Evolutionary conservation across 805 yeast genomes (phyloP).

Genomic region (Wilhelminamyces savonicus): DNA sequence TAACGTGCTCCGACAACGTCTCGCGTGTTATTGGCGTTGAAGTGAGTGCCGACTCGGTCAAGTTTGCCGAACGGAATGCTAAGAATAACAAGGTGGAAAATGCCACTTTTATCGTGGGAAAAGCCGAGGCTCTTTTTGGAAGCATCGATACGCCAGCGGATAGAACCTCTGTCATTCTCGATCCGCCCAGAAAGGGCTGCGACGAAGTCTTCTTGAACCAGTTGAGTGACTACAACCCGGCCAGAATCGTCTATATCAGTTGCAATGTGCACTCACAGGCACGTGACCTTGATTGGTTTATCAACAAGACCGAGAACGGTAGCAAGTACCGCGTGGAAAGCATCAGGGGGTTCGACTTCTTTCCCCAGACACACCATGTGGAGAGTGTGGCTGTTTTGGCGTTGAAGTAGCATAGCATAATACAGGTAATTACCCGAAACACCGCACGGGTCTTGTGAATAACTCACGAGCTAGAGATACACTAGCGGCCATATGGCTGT

Average conservation of each 20-base stretch:
- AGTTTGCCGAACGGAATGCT: slow-evolving; percentile 82
- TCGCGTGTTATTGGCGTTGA: slow-evolving; percentile 89
- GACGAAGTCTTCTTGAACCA: slow-evolving; percentile 84
- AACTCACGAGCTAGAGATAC: no score
- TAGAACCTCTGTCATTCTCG: slow-evolving; percentile 83
- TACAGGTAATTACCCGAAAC: slow-evolving; percentile 2
- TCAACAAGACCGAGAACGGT: slow-evolving; percentile 61
- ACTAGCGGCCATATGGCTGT: neutral
- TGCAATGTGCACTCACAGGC: slow-evolving; percentile 99
- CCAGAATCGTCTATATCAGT: slow-evolving; percentile 85
- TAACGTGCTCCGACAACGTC: slow-evolving; percentile 79
- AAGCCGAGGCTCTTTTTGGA: slow-evolving; percentile 84
- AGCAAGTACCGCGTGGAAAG: slow-evolving; percentile 65
- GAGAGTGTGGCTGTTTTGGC: slow-evolving; percentile 76
- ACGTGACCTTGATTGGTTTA: slow-evolving; percentile 80
- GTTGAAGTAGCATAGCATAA: slow-evolving; percentile 2
- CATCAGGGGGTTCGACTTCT: slow-evolving; percentile 91
- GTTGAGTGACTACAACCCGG: slow-evolving; percentile 75
- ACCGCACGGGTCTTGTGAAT: no score
- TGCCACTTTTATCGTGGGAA: slow-evolving; percentile 82
- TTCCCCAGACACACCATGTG: slow-evolving; percentile 92
- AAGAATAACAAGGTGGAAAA: slow-evolving; percentile 66
- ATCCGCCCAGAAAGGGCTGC: slow-evolving; percentile 97
- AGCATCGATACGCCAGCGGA: slow-evolving; percentile 69
- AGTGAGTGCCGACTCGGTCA: slow-evolving; percentile 84